Conservation (phyloP, 2,329 filamentous ascomycete species). For the Penicillium sp. region DNA sequence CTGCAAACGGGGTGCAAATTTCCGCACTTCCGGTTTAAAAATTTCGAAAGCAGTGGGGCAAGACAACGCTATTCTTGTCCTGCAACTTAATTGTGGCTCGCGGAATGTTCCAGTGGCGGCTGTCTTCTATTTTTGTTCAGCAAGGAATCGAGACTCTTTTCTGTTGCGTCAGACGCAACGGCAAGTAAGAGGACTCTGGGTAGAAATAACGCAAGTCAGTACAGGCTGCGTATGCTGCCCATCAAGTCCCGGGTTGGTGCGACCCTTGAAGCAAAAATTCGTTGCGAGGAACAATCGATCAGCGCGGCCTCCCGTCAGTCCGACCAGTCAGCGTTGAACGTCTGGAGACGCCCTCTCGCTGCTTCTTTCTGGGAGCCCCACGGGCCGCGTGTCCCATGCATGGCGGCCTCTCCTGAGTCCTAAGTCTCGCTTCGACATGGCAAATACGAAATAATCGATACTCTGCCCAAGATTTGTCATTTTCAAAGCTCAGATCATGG, state of each 20-base stretch:
- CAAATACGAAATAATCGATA: constrained; percentile 2
- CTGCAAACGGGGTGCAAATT: constrained; percentile 9
- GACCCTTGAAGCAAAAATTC: constrained; percentile 14
- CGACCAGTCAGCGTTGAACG: constrained; percentile 22
- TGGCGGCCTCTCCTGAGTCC: constrained; percentile 17
- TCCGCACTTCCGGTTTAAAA: background rate
- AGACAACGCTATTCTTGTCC: constrained; percentile 1
- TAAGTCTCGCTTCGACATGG: constrained; percentile 7
- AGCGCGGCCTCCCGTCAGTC: constrained; percentile 24
- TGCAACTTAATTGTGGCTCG: constrained; percentile 2
- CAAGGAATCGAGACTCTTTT: background rate
- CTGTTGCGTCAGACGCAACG: background rate
- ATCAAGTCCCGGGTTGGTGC: constrained; percentile 1
- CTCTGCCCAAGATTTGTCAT: background rate
- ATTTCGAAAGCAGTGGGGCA: background rate
- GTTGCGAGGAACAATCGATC: constrained; percentile 19
- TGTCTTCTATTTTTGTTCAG: constrained; percentile 10
- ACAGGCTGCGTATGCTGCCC: background rate
- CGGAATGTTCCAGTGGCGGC: constrained; percentile 17
- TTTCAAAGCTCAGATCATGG: background rate
- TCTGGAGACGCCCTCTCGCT: constrained; percentile 10
- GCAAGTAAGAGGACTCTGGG: background rate
- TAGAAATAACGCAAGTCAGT: background rate
- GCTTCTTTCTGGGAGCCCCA: constrained; percentile 22
- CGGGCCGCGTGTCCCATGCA: constrained; percentile 31